phyloP scores from a whole-genome alignment of 2,329 filamentous ascomycete species.

The Periconia digitata region DNA sequence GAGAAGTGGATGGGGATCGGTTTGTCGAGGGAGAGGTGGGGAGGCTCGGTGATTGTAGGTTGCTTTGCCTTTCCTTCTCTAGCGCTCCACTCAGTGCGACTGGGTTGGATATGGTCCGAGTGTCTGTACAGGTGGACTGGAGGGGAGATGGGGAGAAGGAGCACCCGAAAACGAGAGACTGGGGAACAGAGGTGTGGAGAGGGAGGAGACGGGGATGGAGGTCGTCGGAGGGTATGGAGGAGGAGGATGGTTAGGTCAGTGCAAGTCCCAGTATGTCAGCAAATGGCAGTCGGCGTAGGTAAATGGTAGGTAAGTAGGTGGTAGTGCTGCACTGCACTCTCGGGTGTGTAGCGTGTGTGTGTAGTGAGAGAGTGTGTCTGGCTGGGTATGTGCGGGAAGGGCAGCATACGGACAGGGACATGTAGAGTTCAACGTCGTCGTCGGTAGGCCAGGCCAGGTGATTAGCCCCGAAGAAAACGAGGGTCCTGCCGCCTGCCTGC shows the following conservation, averaged over 20 bases:
- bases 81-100: neutral
- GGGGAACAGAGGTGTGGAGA: neutral
- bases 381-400: too few species aligned
- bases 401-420: too few species aligned
- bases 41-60: conserved; percentile 1
- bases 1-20: conserved; percentile 1
- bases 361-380: neutral
- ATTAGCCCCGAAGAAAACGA: neutral
- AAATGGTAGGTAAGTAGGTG: conserved; percentile 5
- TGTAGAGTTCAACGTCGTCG: too few species aligned
- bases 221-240: neutral
- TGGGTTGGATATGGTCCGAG: conserved; percentile 7
- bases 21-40: conserved; percentile 2
- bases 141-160: too few species aligned
- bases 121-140: neutral
- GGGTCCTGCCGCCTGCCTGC: conserved; percentile 11
- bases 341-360: conserved; percentile 3
- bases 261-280: too few species aligned
- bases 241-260: neutral
- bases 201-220: neutral
- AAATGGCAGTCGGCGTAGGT: too few species aligned
- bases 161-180: neutral
- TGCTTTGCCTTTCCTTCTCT: neutral
- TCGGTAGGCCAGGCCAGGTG: too few species aligned
- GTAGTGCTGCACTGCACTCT: conserved; percentile 6